Percentiles rank a stretch among this genome's conserved stretches.
phyloP scores from a whole-genome alignment of 108 stramenopile species.

The Epithemia pelagica region DNA sequence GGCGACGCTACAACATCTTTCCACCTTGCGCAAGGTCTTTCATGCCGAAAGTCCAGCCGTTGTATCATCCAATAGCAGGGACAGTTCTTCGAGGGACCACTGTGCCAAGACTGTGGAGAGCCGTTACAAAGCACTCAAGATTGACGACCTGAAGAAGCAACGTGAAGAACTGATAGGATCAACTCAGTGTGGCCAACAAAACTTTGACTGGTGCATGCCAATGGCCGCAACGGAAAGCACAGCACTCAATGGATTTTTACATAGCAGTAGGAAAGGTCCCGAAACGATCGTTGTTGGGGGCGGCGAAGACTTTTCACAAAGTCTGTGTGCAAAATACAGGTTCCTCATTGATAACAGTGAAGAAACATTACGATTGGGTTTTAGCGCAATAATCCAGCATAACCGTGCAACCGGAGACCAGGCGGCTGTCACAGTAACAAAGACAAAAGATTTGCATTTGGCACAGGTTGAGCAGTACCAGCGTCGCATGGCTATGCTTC shows the following conservation, averaged over 20 bases:
- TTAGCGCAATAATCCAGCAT: not conserved
- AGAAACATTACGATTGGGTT: not conserved
- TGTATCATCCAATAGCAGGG: not conserved
- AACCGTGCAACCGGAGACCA: not conserved
- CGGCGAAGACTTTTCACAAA: not conserved
- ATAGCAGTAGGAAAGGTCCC: not conserved
- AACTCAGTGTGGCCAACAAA: not conserved
- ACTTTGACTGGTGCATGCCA: not conserved
- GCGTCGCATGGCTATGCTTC: not conserved
- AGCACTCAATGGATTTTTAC: not conserved
- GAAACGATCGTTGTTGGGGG: not conserved
- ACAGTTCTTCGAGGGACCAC: not conserved
- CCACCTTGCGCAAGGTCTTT: not conserved
- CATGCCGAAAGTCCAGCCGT: not conserved
- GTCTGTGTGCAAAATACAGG: not conserved
- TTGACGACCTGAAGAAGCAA: not conserved
- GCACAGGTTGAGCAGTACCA: not conserved
- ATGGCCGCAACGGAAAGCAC: not conserved
- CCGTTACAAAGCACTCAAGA: not conserved
- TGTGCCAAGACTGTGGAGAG: not conserved
- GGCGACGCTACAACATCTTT: not conserved
- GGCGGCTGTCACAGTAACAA: not conserved
- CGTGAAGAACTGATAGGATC: not conserved
- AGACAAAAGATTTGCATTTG: not conserved
- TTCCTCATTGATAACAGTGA: not conserved